Percentiles rank a stretch among this genome's conserved stretches.
These are phyloP conservation scores for Yarrowia yakushimensis DNA, from an alignment of 805 yeast species.

Conservation along the genomic window DNA sequence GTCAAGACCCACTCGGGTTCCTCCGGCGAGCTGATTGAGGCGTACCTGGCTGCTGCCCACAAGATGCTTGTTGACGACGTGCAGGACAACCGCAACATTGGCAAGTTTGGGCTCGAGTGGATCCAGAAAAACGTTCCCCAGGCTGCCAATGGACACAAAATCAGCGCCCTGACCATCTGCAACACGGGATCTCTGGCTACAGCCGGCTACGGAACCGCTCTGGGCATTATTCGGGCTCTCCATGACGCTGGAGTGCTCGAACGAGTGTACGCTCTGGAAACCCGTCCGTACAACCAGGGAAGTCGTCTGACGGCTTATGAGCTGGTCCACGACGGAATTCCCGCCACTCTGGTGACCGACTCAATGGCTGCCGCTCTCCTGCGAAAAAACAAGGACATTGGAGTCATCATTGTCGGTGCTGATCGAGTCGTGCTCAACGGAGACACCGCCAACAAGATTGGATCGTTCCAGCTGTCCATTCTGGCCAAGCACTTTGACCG, in stretches of 20 bases:
- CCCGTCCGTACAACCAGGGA: conserved; percentile 96
- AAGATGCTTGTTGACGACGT: conserved; percentile 71
- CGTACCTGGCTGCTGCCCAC: conserved; percentile 40
- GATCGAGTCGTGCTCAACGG: conserved; percentile 92
- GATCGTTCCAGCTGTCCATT: conserved; percentile 83
- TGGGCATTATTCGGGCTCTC: conserved; percentile 82
- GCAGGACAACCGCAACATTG: conserved; percentile 71
- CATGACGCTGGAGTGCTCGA: conserved; percentile 50
- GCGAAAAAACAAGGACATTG: conserved; percentile 59
- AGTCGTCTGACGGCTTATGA: conserved; percentile 91
- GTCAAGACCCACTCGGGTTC: conserved; percentile 27
- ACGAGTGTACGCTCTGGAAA: conserved; percentile 83
- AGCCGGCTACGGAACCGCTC: conserved; percentile 95
- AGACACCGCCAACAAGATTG: conserved; percentile 94
- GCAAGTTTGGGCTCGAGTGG: conserved; percentile 75
- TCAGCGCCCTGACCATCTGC: conserved; percentile 86
- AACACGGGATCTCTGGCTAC: conserved; percentile 97
- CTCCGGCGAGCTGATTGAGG: conserved; percentile 22
- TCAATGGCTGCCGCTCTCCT: conserved; percentile 84
- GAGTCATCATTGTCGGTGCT: conserved; percentile 89
- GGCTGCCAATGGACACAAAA: conserved; percentile 48
- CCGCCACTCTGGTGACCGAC: conserved; percentile 85
- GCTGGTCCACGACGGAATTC: conserved; percentile 77
- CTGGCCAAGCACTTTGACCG: conserved; percentile 65
- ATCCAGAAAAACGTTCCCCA: conserved; percentile 45